Evolutionary conservation across 306 rosid species (phyloP).

Genomic region (Chamaecrista fasciculata): DNA sequence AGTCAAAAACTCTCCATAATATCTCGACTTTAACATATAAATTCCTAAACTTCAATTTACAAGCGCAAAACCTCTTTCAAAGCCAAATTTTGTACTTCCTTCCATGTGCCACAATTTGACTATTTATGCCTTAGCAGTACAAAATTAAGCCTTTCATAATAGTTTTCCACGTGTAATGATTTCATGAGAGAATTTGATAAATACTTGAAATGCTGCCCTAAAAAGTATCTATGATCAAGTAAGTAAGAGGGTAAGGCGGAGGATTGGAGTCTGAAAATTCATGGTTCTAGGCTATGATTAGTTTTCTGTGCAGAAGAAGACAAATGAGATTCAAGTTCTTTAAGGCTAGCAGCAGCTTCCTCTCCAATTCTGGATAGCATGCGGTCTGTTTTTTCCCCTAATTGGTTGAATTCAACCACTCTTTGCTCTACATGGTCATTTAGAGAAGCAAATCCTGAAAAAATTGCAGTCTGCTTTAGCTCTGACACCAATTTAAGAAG

Average conservation of each 20-base stretch:
- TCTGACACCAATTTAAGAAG: constrained; percentile 77
- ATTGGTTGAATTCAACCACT: constrained; percentile 63
- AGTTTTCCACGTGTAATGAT: too few relatives aligned
- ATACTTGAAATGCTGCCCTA: neutral
- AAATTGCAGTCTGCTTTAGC: constrained; percentile 88
- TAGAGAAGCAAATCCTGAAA: constrained; percentile 91
- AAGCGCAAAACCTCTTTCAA: too few relatives aligned
- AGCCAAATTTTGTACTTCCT: neutral
- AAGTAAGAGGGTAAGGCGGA: constrained; percentile 10
- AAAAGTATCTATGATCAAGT: constrained; percentile 8
- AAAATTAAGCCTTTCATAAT: too few relatives aligned
- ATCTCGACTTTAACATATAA: too few relatives aligned
- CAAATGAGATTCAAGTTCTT: constrained; percentile 82
- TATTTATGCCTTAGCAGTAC: too few relatives aligned
- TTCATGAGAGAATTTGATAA: too few relatives aligned
- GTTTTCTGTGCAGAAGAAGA: constrained; percentile 59
- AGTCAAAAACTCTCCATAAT: too few relatives aligned
- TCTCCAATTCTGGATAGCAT: constrained; percentile 69
- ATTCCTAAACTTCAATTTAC: too few relatives aligned
- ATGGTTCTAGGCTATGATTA: constrained; percentile 30
- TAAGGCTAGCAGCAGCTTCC: constrained; percentile 81
- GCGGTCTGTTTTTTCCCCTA: constrained; percentile 63
- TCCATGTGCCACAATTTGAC: neutral
- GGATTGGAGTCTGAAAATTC: constrained; percentile 26
- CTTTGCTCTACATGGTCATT: constrained; percentile 91